These are phyloP conservation scores for Colletotrichum navitas DNA, from an alignment of 2,329 filamentous ascomycete genomes.

Conservation along the genomic window DNA sequence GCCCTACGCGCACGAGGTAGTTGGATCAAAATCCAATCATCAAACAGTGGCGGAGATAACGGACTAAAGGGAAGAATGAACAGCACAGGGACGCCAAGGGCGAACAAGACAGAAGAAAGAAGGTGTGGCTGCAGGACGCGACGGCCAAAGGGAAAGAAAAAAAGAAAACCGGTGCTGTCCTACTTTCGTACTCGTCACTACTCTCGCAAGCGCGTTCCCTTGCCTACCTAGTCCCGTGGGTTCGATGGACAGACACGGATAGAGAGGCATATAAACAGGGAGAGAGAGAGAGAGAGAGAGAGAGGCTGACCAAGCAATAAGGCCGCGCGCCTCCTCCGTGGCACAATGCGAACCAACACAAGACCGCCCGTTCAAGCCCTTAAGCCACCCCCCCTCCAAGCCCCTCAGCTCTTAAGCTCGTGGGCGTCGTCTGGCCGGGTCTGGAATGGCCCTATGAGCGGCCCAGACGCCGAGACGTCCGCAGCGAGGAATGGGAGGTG, in stretches of 20 bases:
- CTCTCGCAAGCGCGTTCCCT: not conserved
- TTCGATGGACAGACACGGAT: not conserved
- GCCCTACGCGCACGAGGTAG: not conserved
- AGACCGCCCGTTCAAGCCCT: not conserved
- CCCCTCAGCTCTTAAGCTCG: not conserved
- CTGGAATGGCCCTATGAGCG: not conserved
- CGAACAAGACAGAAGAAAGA: not conserved
- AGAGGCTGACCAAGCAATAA: not conserved
- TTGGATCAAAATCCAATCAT: not conserved
- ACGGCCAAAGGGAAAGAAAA: not conserved
- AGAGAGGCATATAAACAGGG: not conserved
- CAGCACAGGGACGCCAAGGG: not conserved
- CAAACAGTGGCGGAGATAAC: not conserved
- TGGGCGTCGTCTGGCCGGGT: not conserved
- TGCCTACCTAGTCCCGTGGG: not conserved
- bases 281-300: not conserved
- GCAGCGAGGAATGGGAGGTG: not conserved
- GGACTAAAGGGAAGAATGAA: not conserved
- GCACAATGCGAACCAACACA: not conserved
- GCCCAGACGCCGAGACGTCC: conserved; percentile 7
- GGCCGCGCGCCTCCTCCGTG: not conserved
- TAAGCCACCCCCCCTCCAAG: not conserved
- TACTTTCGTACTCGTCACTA: not conserved
- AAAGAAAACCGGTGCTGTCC: not conserved
- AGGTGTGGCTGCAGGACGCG: conserved; percentile 37